phyloP scores from a whole-genome alignment of 768 basidiomycete genomes.

The Imleria badia region DNA sequence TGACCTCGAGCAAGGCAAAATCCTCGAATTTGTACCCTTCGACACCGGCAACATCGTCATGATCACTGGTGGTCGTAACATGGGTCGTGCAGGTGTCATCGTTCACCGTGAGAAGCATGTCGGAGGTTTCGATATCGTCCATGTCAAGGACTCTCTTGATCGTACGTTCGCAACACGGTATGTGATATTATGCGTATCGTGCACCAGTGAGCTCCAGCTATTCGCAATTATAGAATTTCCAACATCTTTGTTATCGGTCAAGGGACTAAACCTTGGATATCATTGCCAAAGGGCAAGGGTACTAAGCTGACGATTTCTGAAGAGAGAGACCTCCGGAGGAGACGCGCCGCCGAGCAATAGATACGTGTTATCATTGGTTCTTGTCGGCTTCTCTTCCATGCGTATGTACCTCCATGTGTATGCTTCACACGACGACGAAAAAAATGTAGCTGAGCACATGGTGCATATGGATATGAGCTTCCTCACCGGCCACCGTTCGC shows the following conservation, averaged over 20 bases:
- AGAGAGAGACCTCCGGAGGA: slow-evolving; percentile 92
- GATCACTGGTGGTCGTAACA: slow-evolving; percentile 99
- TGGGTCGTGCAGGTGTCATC: slow-evolving; percentile 97
- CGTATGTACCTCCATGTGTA: slow-evolving; percentile 22
- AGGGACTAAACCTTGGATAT: slow-evolving; percentile 94
- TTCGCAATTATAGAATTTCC: slow-evolving; percentile 59
- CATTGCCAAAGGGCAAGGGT: slow-evolving; percentile 96
- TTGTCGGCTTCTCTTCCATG: slow-evolving; percentile 2
- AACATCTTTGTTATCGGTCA: slow-evolving; percentile 99
- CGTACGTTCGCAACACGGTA: slow-evolving; percentile 97
- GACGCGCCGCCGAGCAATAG: slow-evolving; percentile 71
- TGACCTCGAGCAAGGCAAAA: slow-evolving; percentile 93
- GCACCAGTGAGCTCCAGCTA: neutral
- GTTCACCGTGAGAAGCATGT: slow-evolving; percentile 96
- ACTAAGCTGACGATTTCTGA: slow-evolving; percentile 96
- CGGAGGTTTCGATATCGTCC: slow-evolving; percentile 98
- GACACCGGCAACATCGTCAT: slow-evolving; percentile 97
- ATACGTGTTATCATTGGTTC: slow-evolving; percentile 15
- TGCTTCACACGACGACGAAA: slow-evolving; percentile 17
- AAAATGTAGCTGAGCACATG: slow-evolving; percentile 22
- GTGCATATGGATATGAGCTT: slow-evolving; percentile 12
- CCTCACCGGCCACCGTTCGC: no score
- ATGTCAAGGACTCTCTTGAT: slow-evolving; percentile 94
- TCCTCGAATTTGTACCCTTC: slow-evolving; percentile 90
- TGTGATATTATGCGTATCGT: slow-evolving; percentile 25